Base-by-base conservation (phyloP, 148 eudicot genomes). In the Camellia sinensis region DNA sequence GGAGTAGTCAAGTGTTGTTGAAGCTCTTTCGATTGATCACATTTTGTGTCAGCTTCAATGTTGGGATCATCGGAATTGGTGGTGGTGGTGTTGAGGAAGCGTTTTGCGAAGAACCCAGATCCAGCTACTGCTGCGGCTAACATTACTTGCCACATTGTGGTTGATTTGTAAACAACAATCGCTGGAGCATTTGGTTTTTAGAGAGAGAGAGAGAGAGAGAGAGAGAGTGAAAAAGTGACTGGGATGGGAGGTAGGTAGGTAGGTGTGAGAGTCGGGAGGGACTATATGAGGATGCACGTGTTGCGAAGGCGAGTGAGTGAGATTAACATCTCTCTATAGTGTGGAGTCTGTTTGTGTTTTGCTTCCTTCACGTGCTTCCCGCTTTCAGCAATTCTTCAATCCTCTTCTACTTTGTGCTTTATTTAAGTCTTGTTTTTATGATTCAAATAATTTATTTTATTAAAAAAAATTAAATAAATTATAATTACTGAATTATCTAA, bases 91-190 rank as follows among this genome's bases (percentile, higher is more conserved):
- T 71, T 66, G 61, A 84, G 74, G 44, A 92, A 60, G 71, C 81
- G 88, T 67, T 83, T 86, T 41, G 93, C 90, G 53, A 87, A 62
- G 80, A 88, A 75, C 60, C 91, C 90, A 61, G 95, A 92, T 82
- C 95, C 95, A 61, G 91, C 92, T n/a, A 87, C 88, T 13, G 89
- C 90, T 29, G 95, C 95, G 21, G 90, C 91, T 54, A 87, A 46
- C 75, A 86, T 73, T n/a, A 86, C 83, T 73, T 87, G 94, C 94
- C 94, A 91, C 94, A 91, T 91, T 85, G 61, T 6, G 43, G 3
- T 40, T 71, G 81, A 79, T 57, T 17, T 18, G 12, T 22, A 61
- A 29, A 61, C 60, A 48, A 79, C 44, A 37, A 21, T 67, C 17
- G 76, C 37, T 29, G 37, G 37, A 29, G 37, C 37, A 29, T 29